phyloP scores from a whole-genome alignment of 176 grass and related monocot species.

The Oryza glumipatula region DNA sequence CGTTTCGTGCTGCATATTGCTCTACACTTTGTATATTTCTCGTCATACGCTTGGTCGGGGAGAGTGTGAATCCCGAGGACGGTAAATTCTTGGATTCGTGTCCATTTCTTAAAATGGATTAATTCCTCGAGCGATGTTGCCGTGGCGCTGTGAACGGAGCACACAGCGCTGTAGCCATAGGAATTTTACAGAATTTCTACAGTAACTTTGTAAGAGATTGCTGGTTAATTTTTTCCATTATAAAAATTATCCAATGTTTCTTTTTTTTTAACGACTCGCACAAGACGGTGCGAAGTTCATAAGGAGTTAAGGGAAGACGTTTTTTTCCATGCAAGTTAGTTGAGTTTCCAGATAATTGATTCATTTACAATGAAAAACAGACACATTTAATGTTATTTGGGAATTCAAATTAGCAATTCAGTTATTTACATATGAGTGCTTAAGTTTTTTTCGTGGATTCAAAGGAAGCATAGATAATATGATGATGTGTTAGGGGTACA shows the following conservation, averaged over 20 bases:
- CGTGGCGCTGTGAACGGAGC: too few species aligned
- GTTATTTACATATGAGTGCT: not conserved
- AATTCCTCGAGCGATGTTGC: not conserved
- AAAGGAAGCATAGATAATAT: too few species aligned
- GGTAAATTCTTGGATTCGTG: constrained; percentile 21
- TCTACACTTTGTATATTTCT: constrained; percentile 19
- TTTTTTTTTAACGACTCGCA: too few species aligned
- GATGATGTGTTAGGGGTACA: too few species aligned
- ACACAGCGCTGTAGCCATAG: not conserved
- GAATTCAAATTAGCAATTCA: not conserved
- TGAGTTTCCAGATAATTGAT: too few species aligned
- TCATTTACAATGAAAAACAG: not conserved
- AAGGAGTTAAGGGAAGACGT: not conserved
- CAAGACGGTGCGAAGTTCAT: too few species aligned
- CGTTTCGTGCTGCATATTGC: constrained; percentile 56
- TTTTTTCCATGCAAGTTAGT: not conserved
- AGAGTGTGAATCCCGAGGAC: constrained; percentile 38
- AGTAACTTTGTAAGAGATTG: too few species aligned
- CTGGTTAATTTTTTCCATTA: too few species aligned
- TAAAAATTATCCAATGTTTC: too few species aligned
- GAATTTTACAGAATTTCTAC: not conserved
- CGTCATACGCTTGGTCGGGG: constrained; percentile 37
- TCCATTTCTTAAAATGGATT: not conserved
- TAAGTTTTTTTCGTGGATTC: not conserved
- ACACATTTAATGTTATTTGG: too few species aligned